Conservation (phyloP, 2,329 filamentous ascomycete species). For the Allantophomopsis lycopodina region DNA sequence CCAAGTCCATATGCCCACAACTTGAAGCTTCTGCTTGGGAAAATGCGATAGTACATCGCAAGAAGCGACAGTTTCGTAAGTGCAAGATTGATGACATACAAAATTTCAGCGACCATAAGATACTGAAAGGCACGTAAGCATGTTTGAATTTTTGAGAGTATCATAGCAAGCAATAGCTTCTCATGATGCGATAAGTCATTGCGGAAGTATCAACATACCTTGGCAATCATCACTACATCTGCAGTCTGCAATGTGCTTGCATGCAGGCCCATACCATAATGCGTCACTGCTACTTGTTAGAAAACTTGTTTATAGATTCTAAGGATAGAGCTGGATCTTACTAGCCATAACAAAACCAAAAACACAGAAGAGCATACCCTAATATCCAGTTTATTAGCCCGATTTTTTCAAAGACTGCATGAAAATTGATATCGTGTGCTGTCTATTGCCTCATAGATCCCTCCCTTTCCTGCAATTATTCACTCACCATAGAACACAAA, state of each 20-base stretch:
- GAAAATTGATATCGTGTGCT: too few species aligned
- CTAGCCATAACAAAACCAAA: too few species aligned
- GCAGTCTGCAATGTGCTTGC: slow-evolving; percentile 1
- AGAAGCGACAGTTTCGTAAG: slow-evolving; percentile 4
- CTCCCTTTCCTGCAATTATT: too few species aligned
- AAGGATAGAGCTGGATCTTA: too few species aligned
- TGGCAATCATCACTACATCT: not conserved
- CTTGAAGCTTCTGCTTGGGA: not conserved
- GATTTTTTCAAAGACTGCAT: too few species aligned
- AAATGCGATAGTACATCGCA: slow-evolving; percentile 3
- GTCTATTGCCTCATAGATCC: too few species aligned
- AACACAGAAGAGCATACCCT: too few species aligned
- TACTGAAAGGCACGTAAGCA: not conserved
- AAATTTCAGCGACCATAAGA: slow-evolving; percentile 1
- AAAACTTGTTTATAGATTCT: too few species aligned
- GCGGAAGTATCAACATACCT: not conserved
- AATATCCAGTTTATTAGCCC: too few species aligned
- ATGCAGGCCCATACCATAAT: slow-evolving; percentile 9
- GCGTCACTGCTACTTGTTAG: slow-evolving; percentile 4
- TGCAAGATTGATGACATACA: slow-evolving; percentile 2
- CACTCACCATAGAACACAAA: slow-evolving; percentile 3
- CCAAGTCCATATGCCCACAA: not conserved
- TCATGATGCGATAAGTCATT: too few species aligned
- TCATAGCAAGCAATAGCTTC: too few species aligned
- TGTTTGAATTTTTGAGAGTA: too few species aligned